These are phyloP conservation scores for Boletus sp. DNA, from an alignment of 1,284 basidiomycete species.

Conservation along the genomic window DNA sequence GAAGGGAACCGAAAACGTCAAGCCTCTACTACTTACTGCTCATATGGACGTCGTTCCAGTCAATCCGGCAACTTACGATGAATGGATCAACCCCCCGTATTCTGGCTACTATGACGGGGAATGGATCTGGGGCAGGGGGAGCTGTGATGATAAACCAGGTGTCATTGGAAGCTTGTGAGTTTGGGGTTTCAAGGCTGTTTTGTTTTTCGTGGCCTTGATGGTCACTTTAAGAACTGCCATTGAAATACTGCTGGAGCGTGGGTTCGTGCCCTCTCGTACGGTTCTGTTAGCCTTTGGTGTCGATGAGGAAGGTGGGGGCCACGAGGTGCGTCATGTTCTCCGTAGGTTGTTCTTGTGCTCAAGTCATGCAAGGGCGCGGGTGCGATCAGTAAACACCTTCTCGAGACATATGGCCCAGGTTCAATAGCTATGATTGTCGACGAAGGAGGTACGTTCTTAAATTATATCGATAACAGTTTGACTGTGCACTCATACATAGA, in stretches of 20 bases:
- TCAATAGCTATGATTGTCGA: slow-evolving; percentile 55
- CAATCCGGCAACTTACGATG: slow-evolving; percentile 44
- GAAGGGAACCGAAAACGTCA: slow-evolving; percentile 53
- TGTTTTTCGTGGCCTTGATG: background rate
- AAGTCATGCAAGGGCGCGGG: slow-evolving; percentile 42
- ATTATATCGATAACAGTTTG: background rate
- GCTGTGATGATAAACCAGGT: slow-evolving; percentile 59
- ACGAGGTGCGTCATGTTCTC: slow-evolving; percentile 33
- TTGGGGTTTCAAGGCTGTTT: background rate
- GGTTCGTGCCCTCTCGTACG: slow-evolving; percentile 49
- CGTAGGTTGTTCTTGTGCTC: slow-evolving; percentile 9
- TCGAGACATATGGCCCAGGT: slow-evolving; percentile 49
- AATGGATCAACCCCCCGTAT: slow-evolving; percentile 53
- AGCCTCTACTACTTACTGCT: slow-evolving; percentile 59
- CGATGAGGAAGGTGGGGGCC: slow-evolving; percentile 63
- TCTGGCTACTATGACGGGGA: slow-evolving; percentile 47
- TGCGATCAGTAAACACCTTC: slow-evolving; percentile 43
- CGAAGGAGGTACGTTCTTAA: slow-evolving; percentile 37
- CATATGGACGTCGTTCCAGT: slow-evolving; percentile 64
- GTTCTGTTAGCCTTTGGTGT: slow-evolving; percentile 66
- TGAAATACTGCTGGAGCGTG: slow-evolving; percentile 50
- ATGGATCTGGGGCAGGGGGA: slow-evolving; percentile 62
- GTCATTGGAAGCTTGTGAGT: slow-evolving; percentile 54
- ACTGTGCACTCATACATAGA: background rate
- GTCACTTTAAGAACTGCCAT: slow-evolving; percentile 40